Base-by-base conservation (phyloP, 345 rosid genomes). In the Sapria himalayana region DNA sequence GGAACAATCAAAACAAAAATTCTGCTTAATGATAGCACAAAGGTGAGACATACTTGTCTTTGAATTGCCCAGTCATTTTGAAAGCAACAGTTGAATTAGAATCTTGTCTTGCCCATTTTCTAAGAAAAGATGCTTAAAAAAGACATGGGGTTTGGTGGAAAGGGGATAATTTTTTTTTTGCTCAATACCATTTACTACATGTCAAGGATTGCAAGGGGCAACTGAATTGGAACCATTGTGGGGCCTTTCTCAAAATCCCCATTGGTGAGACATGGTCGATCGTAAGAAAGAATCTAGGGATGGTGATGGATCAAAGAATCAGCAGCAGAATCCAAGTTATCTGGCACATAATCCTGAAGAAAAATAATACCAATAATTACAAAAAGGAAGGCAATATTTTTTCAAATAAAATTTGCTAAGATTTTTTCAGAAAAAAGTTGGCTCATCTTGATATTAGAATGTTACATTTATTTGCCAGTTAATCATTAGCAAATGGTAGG, bases 231-330 rank as follows among this genome's bases (percentile, higher is more conserved):
- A 43, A 72, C 75, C 2, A 43, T 38, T 0, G 45, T 43, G 2
- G 98, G 94, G 49, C 76, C 98, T 68, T 89, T 89, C 0, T 74
- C 67, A 43, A 66, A 82, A 38, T 89, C 91, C 45, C 74, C 94
- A 43, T 71, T 75, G 0, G 66, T 14, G 2, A 78, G 92, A 32
- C 70, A 57, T 21, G 56, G 43, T 58, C 72, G 82, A 33, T 78
- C 44, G 47, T 89, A 89, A 54, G 72, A 69, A n/a, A 19, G 70
- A 65, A 32, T 69, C 80, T 44, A 94, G 98, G 33, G 98, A 89
- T 20, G 57, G 61, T 15, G 93, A 94, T 14, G 65, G 72, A 63
- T 76, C 85, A 25, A 89, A n/a, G n/a, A 82, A 56, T 77, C 84
- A 2, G 60, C 58, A 29, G 72, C 73, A 59, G 81, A 78, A 15